Conservation (phyloP, 2,329 filamentous ascomycete species). For the Ambrosiella xylebori region DNA sequence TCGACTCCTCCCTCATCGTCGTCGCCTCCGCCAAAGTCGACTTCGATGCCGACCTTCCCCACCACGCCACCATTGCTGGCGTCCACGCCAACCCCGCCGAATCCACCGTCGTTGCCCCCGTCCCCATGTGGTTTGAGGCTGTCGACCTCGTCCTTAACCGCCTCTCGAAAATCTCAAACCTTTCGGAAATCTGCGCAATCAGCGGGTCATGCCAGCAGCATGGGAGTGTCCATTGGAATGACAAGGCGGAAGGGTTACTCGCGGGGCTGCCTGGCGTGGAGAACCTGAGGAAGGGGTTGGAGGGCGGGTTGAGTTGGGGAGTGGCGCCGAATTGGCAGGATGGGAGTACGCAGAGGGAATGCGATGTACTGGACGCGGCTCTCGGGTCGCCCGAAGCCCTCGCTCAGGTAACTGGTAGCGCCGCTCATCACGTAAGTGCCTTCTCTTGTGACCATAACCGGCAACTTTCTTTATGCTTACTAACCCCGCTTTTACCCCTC, state of each 20-base stretch:
- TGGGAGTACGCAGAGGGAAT: slow-evolving; percentile 81
- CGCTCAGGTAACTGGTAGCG: slow-evolving; percentile 70
- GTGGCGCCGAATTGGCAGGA: slow-evolving; percentile 98
- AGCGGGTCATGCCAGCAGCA: slow-evolving; percentile 94
- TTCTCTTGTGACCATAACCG: neutral
- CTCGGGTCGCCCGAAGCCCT: slow-evolving; percentile 51
- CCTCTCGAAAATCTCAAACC: slow-evolving; percentile 47
- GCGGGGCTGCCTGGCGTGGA: slow-evolving; percentile 34
- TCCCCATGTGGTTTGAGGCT: slow-evolving; percentile 87
- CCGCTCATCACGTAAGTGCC: slow-evolving; percentile 70
- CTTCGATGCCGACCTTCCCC: slow-evolving; percentile 70
- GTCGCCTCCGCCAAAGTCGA: slow-evolving; percentile 79
- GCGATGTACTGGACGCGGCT: slow-evolving; percentile 65
- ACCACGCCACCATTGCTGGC: slow-evolving; percentile 73
- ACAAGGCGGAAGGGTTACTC: slow-evolving; percentile 48
- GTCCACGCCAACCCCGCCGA: slow-evolving; percentile 68
- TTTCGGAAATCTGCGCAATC: slow-evolving; percentile 59
- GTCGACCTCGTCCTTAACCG: slow-evolving; percentile 68
- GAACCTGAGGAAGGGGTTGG: slow-evolving; percentile 54
- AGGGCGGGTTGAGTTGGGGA: slow-evolving; percentile 58
- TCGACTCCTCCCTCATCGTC: slow-evolving; percentile 66
- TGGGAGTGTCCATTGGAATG: slow-evolving; percentile 86
- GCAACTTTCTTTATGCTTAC: neutral
- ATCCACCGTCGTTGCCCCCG: slow-evolving; percentile 81
- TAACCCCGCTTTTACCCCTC: neutral